Conservation (phyloP, 352 stramenopile species). For the Phytophthora litchii region DNA sequence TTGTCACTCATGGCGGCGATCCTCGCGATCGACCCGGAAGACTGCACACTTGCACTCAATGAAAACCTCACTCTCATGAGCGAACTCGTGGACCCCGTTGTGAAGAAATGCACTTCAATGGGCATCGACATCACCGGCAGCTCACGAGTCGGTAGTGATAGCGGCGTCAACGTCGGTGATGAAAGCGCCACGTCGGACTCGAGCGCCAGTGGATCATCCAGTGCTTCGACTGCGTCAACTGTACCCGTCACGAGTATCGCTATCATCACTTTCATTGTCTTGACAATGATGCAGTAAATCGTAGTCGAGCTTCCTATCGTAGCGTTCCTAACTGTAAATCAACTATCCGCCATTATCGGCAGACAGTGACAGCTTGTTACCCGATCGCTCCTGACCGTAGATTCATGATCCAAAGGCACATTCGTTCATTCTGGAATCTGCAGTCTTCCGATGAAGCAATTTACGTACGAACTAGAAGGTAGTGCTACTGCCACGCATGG, state of each 20-base stretch:
- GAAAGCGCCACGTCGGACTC: slow-evolving; percentile 25
- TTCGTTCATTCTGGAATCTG: slow-evolving; percentile 7
- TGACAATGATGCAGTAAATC: slow-evolving; percentile 1
- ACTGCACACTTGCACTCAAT: slow-evolving; percentile 44
- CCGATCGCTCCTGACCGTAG: too few relatives aligned
- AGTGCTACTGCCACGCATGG: slow-evolving; percentile 39
- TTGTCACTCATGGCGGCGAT: slow-evolving; percentile 41
- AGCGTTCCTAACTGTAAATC: slow-evolving; percentile 4
- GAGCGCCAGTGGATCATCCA: slow-evolving; percentile 23
- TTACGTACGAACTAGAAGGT: slow-evolving; percentile 30
- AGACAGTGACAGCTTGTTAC: too few relatives aligned
- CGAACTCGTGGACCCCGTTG: slow-evolving; percentile 47
- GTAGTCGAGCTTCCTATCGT: neutral
- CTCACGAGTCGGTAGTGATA: slow-evolving; percentile 25
- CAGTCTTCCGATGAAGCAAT: slow-evolving; percentile 24
- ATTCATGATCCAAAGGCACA: slow-evolving; percentile 4
- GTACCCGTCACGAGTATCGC: neutral
- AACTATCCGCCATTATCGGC: too few relatives aligned
- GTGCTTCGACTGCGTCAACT: slow-evolving; percentile 1
- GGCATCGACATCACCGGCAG: slow-evolving; percentile 36
- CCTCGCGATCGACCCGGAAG: slow-evolving; percentile 36
- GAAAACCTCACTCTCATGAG: slow-evolving; percentile 46
- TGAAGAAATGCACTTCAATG: slow-evolving; percentile 39
- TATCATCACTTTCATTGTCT: neutral
- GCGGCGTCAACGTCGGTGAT: slow-evolving; percentile 25